Evolutionary conservation across 179 eudicot genomes (phyloP).

Genomic region (Beta lomatogona): DNA sequence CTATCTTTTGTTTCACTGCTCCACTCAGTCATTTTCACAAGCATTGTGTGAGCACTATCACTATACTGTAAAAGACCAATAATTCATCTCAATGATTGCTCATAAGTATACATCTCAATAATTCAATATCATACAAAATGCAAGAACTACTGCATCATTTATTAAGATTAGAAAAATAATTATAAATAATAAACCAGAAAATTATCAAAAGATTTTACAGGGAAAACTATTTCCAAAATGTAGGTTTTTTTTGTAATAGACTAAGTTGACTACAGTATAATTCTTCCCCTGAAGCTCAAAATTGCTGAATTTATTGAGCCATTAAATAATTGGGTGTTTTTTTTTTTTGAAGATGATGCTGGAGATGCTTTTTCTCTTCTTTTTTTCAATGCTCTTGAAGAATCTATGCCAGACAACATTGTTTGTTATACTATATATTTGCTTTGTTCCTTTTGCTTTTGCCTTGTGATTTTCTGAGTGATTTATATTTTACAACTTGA

Average conservation of each 20-base stretch:
- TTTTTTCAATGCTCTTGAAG: not conserved
- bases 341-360: not conserved
- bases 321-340: not conserved
- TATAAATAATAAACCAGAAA: not conserved
- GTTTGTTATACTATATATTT: not conserved
- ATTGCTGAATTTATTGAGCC: constrained; percentile 16
- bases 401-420: not conserved
- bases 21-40: constrained; percentile 32
- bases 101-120: too few species aligned
- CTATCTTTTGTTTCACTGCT: not conserved
- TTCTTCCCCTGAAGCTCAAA: constrained; percentile 23
- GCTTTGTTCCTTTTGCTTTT: not conserved
- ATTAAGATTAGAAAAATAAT: constrained; percentile 19
- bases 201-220: constrained; percentile 21
- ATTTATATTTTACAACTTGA: not conserved
- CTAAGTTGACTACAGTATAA: constrained; percentile 29
- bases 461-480: constrained; percentile 2
- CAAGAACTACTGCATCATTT: constrained; percentile 28
- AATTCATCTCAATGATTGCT: not conserved
- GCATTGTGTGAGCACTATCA: constrained; percentile 24
- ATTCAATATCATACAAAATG: constrained; percentile 19
- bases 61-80: not conserved
- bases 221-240: constrained; percentile 17
- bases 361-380: not conserved
- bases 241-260: constrained; percentile 10